A percentile compares a stretch with the other conserved stretches of the same genome.
phyloP scores from a whole-genome alignment of 177 flowering plant genomes.

The Tripterygium wilfordii region DNA sequence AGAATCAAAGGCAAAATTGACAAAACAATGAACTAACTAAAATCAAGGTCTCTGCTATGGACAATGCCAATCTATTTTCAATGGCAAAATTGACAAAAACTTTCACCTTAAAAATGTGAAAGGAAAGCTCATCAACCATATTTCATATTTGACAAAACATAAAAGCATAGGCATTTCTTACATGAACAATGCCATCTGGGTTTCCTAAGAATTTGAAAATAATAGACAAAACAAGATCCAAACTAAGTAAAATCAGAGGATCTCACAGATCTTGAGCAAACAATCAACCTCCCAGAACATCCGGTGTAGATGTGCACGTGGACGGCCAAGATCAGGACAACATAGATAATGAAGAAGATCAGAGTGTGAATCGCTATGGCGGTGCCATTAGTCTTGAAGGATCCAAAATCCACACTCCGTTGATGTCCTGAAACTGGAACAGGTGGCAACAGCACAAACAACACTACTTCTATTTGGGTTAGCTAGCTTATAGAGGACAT shows the following conservation, averaged over 20 bases:
- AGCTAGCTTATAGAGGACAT: not conserved
- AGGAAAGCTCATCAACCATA: too few relatives aligned
- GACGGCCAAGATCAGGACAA: constrained; percentile 63
- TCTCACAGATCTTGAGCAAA: not conserved
- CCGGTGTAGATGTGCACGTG: constrained; percentile 76
- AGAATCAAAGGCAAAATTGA: too few relatives aligned
- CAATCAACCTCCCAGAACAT: constrained; percentile 11
- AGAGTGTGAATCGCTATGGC: constrained; percentile 68
- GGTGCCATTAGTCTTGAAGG: constrained; percentile 76
- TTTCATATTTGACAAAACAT: not conserved
- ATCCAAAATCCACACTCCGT: constrained; percentile 52
- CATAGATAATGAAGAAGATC: constrained; percentile 60
- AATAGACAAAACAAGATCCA: too few relatives aligned
- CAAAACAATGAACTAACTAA: too few relatives aligned
- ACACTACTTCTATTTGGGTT: constrained; percentile 58
- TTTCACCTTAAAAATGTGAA: too few relatives aligned
- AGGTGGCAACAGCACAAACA: constrained; percentile 68
- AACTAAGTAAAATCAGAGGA: too few relatives aligned
- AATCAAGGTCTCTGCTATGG: too few relatives aligned
- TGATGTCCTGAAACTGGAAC: constrained; percentile 61
- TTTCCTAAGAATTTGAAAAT: too few relatives aligned
- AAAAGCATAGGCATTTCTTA: not conserved
- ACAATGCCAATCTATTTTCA: too few relatives aligned
- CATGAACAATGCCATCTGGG: too few relatives aligned
- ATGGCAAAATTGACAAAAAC: too few relatives aligned